These are phyloP conservation scores for Prunus mira DNA, from an alignment of 306 rosid genomes.

Conservation along the genomic window DNA sequence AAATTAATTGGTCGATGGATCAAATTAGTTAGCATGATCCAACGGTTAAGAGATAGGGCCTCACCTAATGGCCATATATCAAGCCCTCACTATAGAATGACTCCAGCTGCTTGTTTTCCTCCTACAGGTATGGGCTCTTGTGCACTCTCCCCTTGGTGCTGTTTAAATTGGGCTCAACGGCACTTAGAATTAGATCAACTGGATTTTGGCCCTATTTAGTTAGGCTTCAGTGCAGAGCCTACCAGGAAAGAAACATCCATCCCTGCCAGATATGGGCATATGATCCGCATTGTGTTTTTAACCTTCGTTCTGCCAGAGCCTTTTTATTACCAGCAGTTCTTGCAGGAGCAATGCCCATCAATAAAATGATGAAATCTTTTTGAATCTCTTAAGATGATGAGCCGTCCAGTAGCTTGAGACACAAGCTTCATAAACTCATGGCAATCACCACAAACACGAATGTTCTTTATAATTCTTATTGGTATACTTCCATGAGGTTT, in stretches of 20 bases:
- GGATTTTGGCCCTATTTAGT: neutral
- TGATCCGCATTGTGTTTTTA: neutral
- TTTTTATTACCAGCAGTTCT: conserved; percentile 13
- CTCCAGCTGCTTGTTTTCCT: no score
- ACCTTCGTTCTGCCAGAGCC: neutral
- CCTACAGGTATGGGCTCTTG: neutral
- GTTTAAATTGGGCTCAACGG: neutral
- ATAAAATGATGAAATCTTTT: conserved; percentile 26
- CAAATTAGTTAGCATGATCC: no score
- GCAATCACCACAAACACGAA: conserved; percentile 22
- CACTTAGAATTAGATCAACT: neutral
- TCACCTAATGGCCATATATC: no score
- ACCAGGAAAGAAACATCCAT: neutral
- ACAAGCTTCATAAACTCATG: conserved; percentile 28
- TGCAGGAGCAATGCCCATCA: conserved; percentile 20
- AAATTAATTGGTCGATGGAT: no score
- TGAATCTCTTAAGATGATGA: conserved; percentile 29
- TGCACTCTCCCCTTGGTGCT: neutral
- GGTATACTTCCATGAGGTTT: conserved; percentile 31
- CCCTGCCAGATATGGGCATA: no score
- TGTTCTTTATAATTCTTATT: conserved; percentile 39
- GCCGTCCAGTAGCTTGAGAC: conserved; percentile 18
- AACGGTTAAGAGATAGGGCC: no score
- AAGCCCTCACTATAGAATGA: no score
- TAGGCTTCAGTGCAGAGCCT: neutral